phyloP scores from a whole-genome alignment of 495 filamentous ascomycete species.

The Usnea hakonensis region DNA sequence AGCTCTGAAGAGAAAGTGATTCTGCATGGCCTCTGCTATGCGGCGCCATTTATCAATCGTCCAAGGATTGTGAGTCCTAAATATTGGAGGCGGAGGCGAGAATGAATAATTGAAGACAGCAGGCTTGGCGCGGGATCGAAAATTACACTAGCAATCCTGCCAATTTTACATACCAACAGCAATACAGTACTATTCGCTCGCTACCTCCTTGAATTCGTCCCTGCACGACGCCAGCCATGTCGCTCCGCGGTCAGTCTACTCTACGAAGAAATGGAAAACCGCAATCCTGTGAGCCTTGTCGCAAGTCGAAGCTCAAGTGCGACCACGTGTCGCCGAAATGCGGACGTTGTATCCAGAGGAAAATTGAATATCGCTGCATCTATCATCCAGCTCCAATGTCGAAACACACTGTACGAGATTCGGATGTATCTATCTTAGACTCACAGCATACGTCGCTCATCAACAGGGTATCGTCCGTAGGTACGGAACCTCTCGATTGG shows the following conservation, averaged over 20 bases:
- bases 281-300: slow-evolving; percentile 47
- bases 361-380: slow-evolving; percentile 32
- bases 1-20: slow-evolving; percentile 5
- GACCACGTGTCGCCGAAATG: slow-evolving; percentile 38
- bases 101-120: no score
- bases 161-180: neutral
- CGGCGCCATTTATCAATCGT: neutral
- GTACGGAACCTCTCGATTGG: slow-evolving; percentile 5
- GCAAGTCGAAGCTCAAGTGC: slow-evolving; percentile 45
- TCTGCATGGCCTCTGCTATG: slow-evolving; percentile 2
- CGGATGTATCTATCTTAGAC: neutral
- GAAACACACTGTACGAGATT: slow-evolving; percentile 2
- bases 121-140: neutral
- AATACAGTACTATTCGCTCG: neutral
- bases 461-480: neutral
- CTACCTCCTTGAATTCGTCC: no score
- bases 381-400: slow-evolving; percentile 44
- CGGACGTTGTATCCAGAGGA: slow-evolving; percentile 32
- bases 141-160: neutral
- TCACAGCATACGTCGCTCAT: neutral
- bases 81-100: neutral
- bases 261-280: slow-evolving; percentile 40
- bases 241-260: neutral
- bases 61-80: neutral
- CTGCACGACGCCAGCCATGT: neutral